Evolutionary conservation across 2,329 filamentous ascomycete species (phyloP).

Genomic region (Microthyrium microscopicum): DNA sequence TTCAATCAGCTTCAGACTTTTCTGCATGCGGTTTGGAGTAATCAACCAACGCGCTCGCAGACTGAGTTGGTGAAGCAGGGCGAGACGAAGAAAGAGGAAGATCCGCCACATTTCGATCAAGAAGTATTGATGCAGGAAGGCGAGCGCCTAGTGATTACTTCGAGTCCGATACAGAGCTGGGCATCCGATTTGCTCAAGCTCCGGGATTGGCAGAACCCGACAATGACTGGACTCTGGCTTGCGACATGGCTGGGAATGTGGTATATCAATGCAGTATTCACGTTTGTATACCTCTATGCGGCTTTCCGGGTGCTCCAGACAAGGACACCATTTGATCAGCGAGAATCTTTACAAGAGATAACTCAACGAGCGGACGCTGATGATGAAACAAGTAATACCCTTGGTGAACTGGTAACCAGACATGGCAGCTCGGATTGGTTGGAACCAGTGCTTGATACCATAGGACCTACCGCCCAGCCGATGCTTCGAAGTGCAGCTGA

Average conservation of each 20-base stretch:
- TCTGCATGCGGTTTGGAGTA: slow-evolving; percentile 16
- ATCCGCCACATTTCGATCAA: slow-evolving; percentile 17
- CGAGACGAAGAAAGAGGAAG: slow-evolving; percentile 19
- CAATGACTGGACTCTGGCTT: slow-evolving; percentile 1
- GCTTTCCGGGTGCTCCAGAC: neutral
- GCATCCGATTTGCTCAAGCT: slow-evolving; percentile 1
- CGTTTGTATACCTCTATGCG: neutral
- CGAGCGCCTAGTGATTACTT: slow-evolving; percentile 24
- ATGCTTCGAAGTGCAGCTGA: slow-evolving; percentile 1
- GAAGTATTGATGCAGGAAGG: slow-evolving; percentile 19
- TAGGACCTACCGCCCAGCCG: slow-evolving; percentile 1
- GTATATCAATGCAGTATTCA: slow-evolving; percentile 1
- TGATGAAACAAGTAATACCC: neutral
- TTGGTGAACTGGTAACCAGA: slow-evolving; percentile 3
- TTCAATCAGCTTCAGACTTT: neutral
- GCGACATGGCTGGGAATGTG: slow-evolving; percentile 3
- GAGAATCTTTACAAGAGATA: neutral
- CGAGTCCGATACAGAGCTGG: slow-evolving; percentile 6
- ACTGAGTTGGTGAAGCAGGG: too few relatives aligned
- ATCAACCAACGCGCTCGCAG: slow-evolving; percentile 18
- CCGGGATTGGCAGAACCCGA: slow-evolving; percentile 3
- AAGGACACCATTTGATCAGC: neutral
- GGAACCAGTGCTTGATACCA: slow-evolving; percentile 2
- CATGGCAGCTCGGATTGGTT: slow-evolving; percentile 3
- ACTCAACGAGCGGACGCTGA: neutral